Percentiles rank a stretch among this genome's conserved stretches.
These are phyloP conservation scores for Sparassis latifolia DNA, from an alignment of 1,284 basidiomycete genomes.

Conservation along the genomic window DNA sequence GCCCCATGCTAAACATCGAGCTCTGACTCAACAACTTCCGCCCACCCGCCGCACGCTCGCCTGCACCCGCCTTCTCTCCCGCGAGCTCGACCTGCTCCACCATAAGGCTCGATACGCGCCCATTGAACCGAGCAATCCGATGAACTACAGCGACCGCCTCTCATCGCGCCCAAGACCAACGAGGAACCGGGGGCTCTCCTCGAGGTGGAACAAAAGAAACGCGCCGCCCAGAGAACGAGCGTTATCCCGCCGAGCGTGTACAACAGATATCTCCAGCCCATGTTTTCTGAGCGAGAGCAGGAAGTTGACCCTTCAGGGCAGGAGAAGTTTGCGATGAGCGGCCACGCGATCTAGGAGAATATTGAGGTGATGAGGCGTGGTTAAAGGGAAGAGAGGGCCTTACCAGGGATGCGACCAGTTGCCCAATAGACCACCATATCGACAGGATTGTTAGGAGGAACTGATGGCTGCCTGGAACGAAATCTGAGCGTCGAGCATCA, in stretches of 20 bases:
- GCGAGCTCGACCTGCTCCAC: conserved; percentile 34
- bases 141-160: conserved; percentile 55
- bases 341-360: conserved; percentile 36
- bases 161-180: conserved; percentile 55
- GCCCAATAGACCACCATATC: conserved; percentile 68
- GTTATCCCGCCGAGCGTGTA: conserved; percentile 43
- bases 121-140: conserved; percentile 56
- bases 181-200: conserved; percentile 60
- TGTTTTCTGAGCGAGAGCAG: conserved; percentile 36
- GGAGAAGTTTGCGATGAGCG: conserved; percentile 43
- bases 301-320: conserved; percentile 28
- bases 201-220: conserved; percentile 55
- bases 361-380: conserved; percentile 2
- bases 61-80: conserved; percentile 15
- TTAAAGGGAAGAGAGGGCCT: conserved; percentile 13
- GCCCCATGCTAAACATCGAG: conserved; percentile 31
- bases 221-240: conserved; percentile 47
- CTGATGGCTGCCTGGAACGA: conserved; percentile 60
- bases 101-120: conserved; percentile 30
- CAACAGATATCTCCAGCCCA: conserved; percentile 58
- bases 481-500: conserved; percentile 31
- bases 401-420: conserved; percentile 58
- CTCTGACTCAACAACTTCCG: conserved; percentile 28
- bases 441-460: conserved; percentile 64
- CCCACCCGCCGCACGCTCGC: conserved; percentile 9